Conservation (phyloP, 1,139 yeast genomes). For the Geotrichum histeridarum region DNA sequence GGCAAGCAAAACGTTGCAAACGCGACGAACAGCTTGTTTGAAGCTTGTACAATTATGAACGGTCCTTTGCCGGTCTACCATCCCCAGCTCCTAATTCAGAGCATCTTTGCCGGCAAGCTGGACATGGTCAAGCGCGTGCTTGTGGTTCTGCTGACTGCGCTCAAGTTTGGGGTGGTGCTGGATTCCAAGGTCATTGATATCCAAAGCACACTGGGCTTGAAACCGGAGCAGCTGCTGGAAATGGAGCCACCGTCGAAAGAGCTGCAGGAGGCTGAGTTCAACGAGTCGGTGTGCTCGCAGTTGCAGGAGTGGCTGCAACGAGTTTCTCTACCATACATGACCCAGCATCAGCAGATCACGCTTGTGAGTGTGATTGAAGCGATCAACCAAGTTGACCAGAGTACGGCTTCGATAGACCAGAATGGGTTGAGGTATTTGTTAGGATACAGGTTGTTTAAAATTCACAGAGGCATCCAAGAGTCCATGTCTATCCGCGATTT, state of each 20-base stretch:
- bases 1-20: slow-evolving; percentile 31
- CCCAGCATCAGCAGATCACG: slow-evolving; percentile 89
- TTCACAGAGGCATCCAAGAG: slow-evolving; percentile 47
- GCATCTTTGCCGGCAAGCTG: slow-evolving; percentile 59
- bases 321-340: slow-evolving; percentile 67
- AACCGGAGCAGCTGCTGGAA: slow-evolving; percentile 15
- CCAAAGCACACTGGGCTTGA: slow-evolving; percentile 26
- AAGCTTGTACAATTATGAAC: slow-evolving; percentile 67
- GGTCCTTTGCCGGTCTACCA: slow-evolving; percentile 90
- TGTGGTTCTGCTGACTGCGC: slow-evolving; percentile 45
- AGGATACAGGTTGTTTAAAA: slow-evolving; percentile 64
- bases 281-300: slow-evolving; percentile 44
- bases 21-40: slow-evolving; percentile 49
- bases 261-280: slow-evolving; percentile 40
- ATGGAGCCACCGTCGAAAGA: slow-evolving; percentile 36
- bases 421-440: slow-evolving; percentile 69
- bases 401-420: slow-evolving; percentile 52
- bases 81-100: slow-evolving; percentile 81
- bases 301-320: slow-evolving; percentile 59
- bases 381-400: slow-evolving; percentile 49
- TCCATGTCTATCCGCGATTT: slow-evolving; percentile 72
- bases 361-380: slow-evolving; percentile 67
- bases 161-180: slow-evolving; percentile 47
- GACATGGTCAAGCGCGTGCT: slow-evolving; percentile 55
- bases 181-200: slow-evolving; percentile 31